A percentile compares a stretch with the other conserved stretches of the same genome.
phyloP scores from a whole-genome alignment of 805 yeast species.

The Cyberlindnera mrakii region DNA sequence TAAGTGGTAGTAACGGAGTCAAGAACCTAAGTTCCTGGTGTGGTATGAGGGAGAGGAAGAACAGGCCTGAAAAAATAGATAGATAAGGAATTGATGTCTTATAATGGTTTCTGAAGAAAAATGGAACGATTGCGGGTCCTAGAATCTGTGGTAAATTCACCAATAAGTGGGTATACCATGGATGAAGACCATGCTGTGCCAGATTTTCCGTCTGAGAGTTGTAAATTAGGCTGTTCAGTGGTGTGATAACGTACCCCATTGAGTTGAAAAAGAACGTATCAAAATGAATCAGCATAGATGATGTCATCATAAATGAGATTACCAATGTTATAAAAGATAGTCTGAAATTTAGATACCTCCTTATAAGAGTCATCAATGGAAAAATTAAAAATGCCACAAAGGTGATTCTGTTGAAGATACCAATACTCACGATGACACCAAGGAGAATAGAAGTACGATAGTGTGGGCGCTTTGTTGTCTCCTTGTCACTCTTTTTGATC shows the following conservation, averaged over 20 bases:
- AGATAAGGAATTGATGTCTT: constrained; percentile 49
- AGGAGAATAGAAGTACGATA: constrained; percentile 23
- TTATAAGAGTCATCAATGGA: constrained; percentile 48
- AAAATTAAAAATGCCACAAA: constrained; percentile 68
- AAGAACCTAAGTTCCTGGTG: constrained; percentile 94
- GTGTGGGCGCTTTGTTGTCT: constrained; percentile 8
- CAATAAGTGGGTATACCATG: constrained; percentile 65
- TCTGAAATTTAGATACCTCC: constrained; percentile 34
- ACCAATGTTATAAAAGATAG: constrained; percentile 27
- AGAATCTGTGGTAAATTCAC: constrained; percentile 73
- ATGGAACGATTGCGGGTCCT: constrained; percentile 64
- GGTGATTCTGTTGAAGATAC: constrained; percentile 80
- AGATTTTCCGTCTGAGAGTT: constrained; percentile 57
- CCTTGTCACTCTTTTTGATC: constrained; percentile 12
- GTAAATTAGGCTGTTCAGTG: constrained; percentile 71
- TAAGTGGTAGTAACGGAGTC: constrained; percentile 69
- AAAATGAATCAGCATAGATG: constrained; percentile 33
- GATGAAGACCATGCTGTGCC: constrained; percentile 77
- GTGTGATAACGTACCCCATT: constrained; percentile 44
- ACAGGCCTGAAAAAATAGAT: constrained; percentile 56
- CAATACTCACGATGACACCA: constrained; percentile 54
- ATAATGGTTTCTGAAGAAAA: constrained; percentile 26
- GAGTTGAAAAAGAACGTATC: constrained; percentile 48
- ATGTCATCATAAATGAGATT: constrained; percentile 30
- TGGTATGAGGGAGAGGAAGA: constrained; percentile 62